Base-by-base conservation (phyloP, 2,329 filamentous ascomycete genomes). In the Aspergillus bombycis region DNA sequence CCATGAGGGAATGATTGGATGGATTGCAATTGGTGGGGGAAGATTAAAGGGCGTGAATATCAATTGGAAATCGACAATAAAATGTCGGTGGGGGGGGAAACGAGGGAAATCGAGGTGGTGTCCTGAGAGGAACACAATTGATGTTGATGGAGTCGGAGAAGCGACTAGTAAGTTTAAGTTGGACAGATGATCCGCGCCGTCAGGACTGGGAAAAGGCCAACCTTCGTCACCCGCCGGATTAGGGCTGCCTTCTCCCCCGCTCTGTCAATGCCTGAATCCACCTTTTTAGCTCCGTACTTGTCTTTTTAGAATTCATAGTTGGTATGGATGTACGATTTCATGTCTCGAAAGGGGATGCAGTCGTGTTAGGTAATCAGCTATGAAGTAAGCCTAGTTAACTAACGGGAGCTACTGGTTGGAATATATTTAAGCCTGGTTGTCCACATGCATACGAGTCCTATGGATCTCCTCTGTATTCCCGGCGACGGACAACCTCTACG, bases 1-100 rank as follows among this genome's bases (percentile, higher is more conserved):
- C 78, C 78, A 80, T 80, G 66, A 58, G 46, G 57, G 43, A 16
- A 53, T 14, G 54, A 54, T 53, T n/a, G 45, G 26, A 34, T 59
- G 32, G 53, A 64, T 30, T 43, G 55, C 36, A 58, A 65, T 59
- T 32, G 21, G 26, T 45, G 21, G 36, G 36, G 46, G 12, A 28
- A 48, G n/a, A 32, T 16, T 8, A 46, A 36, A 55, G 32, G 16
- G 34, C 12, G 54, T 32, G 23, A 14, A 19, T 28, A 57, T 14
- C 12, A 41, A 52, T 38, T 41, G 16, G 8, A 28, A 41, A 53
- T 26, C 12, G n/a, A 30, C 54, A 58, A 32, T 46, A 55, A 48
- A 23, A n/a, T 9, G 28, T 32, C 21, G 12, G 45, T 26, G 23
- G 45, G 19, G 23, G 1, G 19, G 19, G 19, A 9, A 32, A 23